Evolutionary conservation across 139 green algal species (phyloP), one percentile per base, ranked within the genome.

Genomic region (Microglena sp.): DNA sequence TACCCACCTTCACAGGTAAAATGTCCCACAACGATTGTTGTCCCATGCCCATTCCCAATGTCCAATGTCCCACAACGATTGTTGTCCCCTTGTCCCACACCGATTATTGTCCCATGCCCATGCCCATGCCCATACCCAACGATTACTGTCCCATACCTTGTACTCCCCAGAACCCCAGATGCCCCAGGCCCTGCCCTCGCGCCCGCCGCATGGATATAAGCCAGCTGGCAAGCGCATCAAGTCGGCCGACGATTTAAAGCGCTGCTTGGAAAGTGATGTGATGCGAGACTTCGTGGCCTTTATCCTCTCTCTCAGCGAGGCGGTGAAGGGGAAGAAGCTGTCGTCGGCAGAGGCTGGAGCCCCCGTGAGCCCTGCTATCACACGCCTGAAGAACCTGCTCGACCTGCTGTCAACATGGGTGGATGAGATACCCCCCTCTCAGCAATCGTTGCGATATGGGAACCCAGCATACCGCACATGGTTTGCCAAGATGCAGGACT

Each of bases 401-500:
- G 66, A 82, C 11, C 60, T 56, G 33, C 78, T 98, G 34, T 40
- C 34, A 21, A 28, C 2, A 3, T 87, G 80, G 82, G 82, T 98
- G 55, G 84, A 93, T 45, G 78, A 91, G 30, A 85, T 90, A 6
- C 91, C 91, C 33, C 91, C 92, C 0, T 68, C 67, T 18, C 30
- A 82, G 66, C 84, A 95, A 55, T 75, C 69, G 18, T 68, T 96
- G 68, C 81, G 92, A 2, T 98, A 96, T 67, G 93, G 93, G 66
- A 98, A 98, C 76, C 87, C 92, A 0, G 82, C 93, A 0, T 98
- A 84, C 75, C 76, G 92, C 35, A 74, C 66, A 1, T 97, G 92
- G 92, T 68, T 72, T 64, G 78, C 64, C 0, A 45, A 55, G 4
- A 73, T 94, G 71, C 32, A 60, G 4, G 72, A 88, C 8, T 45